These are phyloP conservation scores for Solanum etuberosum DNA, from an alignment of 257 asterid species.

Conservation along the genomic window DNA sequence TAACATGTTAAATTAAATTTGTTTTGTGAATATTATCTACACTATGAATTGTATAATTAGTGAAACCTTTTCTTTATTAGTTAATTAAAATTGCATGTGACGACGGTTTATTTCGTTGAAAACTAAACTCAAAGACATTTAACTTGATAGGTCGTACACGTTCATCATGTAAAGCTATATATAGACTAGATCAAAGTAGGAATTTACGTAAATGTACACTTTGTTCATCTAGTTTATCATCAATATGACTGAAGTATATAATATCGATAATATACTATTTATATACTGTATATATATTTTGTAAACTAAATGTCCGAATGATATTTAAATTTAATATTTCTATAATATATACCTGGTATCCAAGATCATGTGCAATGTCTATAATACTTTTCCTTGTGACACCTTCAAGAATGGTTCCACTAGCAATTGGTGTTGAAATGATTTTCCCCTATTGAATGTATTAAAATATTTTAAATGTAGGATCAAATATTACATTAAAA, in stretches of 20 bases:
- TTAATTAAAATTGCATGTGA: neutral
- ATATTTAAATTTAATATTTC: too few relatives aligned
- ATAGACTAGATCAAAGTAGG: neutral
- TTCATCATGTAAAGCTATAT: neutral
- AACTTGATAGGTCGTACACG: neutral
- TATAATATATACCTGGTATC: constrained; percentile 35
- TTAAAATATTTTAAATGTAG: neutral
- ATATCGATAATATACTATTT: neutral
- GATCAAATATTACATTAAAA: neutral
- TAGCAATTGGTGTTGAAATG: constrained; percentile 53
- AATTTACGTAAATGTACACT: neutral
- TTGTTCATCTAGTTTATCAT: neutral
- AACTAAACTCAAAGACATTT: neutral
- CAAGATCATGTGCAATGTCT: constrained; percentile 52
- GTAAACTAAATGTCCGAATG: neutral
- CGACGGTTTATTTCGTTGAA: neutral
- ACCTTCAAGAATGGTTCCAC: constrained; percentile 72
- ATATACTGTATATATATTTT: neutral
- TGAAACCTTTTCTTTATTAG: neutral
- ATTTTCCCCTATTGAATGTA: constrained; percentile 30
- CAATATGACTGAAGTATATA: neutral
- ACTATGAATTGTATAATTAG: neutral
- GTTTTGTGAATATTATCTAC: neutral
- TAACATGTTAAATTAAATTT: too few relatives aligned
- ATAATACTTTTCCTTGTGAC: constrained; percentile 64